phyloP scores from a whole-genome alignment of 2,329 filamentous ascomycete genomes.

The Botryotinia narcissicola region DNA sequence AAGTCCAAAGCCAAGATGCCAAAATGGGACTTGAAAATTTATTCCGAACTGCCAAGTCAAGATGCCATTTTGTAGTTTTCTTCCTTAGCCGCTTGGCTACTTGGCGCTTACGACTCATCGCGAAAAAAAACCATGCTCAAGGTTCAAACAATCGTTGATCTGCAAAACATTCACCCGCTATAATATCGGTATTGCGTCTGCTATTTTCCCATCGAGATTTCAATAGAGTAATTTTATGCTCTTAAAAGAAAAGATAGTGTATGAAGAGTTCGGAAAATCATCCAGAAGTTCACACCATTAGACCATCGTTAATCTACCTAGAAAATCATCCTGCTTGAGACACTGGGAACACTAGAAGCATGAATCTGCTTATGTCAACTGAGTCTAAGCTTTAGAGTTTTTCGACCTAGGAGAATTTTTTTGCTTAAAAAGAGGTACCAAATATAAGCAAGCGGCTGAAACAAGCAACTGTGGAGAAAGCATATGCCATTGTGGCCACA shows the following conservation, averaged over 20 bases:
- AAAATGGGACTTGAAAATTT: neutral
- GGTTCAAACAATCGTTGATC: neutral
- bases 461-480: neutral
- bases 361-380: neutral
- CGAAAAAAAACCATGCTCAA: neutral
- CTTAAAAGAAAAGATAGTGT: neutral
- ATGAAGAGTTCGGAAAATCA: neutral
- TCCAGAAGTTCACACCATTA: neutral
- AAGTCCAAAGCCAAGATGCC: neutral
- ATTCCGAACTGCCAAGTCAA: slow-evolving; percentile 5
- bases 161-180: neutral
- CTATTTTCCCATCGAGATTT: neutral
- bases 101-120: slow-evolving; percentile 6
- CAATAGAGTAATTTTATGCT: neutral
- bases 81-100: neutral
- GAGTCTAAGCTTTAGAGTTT: neutral
- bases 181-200: neutral
- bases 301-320: too few species aligned
- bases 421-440: neutral
- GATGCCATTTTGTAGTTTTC: neutral
- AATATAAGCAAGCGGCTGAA: neutral
- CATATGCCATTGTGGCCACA: neutral
- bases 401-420: neutral
- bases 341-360: neutral
- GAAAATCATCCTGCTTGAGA: neutral